Evolutionary conservation across 257 asterid genomes (phyloP).

Genomic region (Salvia rosmarinus): DNA sequence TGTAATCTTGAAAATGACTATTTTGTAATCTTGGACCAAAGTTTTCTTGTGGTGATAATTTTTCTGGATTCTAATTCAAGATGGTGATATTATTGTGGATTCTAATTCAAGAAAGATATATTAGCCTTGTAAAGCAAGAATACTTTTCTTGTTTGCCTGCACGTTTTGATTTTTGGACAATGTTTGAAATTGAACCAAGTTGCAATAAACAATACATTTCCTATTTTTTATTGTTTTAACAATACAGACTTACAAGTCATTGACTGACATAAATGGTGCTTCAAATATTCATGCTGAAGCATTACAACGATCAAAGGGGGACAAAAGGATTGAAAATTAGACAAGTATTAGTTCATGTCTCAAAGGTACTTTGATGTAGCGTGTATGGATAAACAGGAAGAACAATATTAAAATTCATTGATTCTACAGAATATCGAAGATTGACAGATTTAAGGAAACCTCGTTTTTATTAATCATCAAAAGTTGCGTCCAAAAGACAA

Average conservation of each 20-base stretch:
- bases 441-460: too few relatives aligned
- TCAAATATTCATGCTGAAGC: too few relatives aligned
- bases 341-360: too few relatives aligned
- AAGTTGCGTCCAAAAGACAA: too few relatives aligned
- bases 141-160: constrained; percentile 23
- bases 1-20: constrained; percentile 7
- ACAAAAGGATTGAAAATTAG: too few relatives aligned
- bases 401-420: too few relatives aligned
- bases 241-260: not conserved
- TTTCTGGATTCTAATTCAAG: too few relatives aligned
- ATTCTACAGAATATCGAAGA: too few relatives aligned
- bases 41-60: constrained; percentile 15
- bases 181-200: not conserved
- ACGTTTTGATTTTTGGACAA: constrained; percentile 16
- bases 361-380: too few relatives aligned
- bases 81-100: constrained; percentile 15
- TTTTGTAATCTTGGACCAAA: constrained; percentile 19
- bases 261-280: constrained; percentile 11
- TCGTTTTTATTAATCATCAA: too few relatives aligned
- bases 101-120: constrained; percentile 25
- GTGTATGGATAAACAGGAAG: too few relatives aligned
- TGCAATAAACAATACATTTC: constrained; percentile 6
- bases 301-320: too few relatives aligned
- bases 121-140: not conserved
- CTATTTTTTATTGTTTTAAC: constrained; percentile 4